Evolutionary conservation across 116 monocot species (phyloP).

Genomic region (Cymodocea nodosa): DNA sequence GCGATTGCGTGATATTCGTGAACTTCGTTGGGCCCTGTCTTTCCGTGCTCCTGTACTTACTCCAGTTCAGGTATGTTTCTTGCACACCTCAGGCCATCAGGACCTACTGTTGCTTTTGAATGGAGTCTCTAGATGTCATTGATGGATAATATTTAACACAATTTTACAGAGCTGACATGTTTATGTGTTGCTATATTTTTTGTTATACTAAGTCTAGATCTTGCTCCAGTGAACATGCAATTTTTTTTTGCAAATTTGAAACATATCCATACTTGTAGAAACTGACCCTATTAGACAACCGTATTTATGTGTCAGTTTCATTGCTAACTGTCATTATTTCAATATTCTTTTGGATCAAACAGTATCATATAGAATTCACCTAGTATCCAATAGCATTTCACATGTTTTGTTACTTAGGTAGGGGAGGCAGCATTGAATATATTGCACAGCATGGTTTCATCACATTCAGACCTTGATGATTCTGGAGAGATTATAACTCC

Average conservation of each 20-base stretch:
- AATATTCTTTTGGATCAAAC: background rate
- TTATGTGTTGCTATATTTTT: no score
- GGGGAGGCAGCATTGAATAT: constrained; percentile 84
- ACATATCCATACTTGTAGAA: background rate
- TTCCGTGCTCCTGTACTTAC: constrained; percentile 80
- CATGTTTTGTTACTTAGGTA: constrained; percentile 29
- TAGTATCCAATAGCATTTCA: background rate
- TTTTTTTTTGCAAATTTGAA: no score
- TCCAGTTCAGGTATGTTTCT: constrained; percentile 62
- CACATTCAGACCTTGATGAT: constrained; percentile 99
- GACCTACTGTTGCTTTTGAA: background rate
- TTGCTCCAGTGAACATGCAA: no score
- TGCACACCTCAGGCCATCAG: background rate
- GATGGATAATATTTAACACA: background rate
- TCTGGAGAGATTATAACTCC: constrained; percentile 98
- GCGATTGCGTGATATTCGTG: constrained; percentile 84
- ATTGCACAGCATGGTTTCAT: constrained; percentile 89
- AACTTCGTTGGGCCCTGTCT: constrained; percentile 90
- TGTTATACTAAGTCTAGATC: no score
- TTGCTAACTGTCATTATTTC: background rate
- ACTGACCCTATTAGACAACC: background rate
- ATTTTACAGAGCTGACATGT: no score
- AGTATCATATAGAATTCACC: background rate
- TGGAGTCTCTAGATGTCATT: background rate
- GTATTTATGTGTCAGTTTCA: background rate